Evolutionary conservation across 2,329 filamentous ascomycete species (phyloP).

Genomic region (Cadophora sp.): DNA sequence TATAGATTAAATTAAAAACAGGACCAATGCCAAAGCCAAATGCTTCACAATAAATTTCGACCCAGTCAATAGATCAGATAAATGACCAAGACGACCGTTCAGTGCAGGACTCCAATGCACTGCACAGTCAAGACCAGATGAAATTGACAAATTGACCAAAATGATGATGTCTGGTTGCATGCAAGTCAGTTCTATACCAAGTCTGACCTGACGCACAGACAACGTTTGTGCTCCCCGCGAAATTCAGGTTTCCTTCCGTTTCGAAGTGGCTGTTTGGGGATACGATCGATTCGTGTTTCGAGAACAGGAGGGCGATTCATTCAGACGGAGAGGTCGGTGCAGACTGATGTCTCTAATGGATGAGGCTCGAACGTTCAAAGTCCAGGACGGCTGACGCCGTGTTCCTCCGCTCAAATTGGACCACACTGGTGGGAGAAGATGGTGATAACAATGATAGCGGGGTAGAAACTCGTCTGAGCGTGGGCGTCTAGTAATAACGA

Average conservation of each 20-base stretch:
- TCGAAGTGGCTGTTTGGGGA: conserved; percentile 16
- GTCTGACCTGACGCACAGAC: conserved; percentile 26
- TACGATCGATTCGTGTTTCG: conserved; percentile 14
- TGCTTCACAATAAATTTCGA: conserved; percentile 4
- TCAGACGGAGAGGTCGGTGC: background rate
- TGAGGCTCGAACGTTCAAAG: conserved; percentile 1
- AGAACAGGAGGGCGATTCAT: conserved; percentile 1
- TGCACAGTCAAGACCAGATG: conserved; percentile 21
- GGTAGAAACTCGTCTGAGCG: conserved; percentile 18
- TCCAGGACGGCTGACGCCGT: conserved; percentile 12
- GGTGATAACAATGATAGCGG: conserved; percentile 2
- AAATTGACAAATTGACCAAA: conserved; percentile 1
- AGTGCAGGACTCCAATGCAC: background rate
- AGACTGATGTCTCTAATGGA: background rate
- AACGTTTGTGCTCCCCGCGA: conserved; percentile 25
- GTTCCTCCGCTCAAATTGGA: background rate
- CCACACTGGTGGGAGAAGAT: conserved; percentile 15
- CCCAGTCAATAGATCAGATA: conserved; percentile 13
- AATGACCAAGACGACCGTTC: background rate
- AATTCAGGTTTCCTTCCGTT: conserved; percentile 24
- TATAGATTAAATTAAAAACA: conserved; percentile 11
- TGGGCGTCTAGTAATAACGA: conserved; percentile 21
- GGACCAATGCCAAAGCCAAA: background rate
- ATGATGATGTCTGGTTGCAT: background rate
- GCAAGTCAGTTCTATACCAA: conserved; percentile 16